phyloP scores from a whole-genome alignment of 352 stramenopile genomes.

The Phytopythium cucurbitacearum region DNA sequence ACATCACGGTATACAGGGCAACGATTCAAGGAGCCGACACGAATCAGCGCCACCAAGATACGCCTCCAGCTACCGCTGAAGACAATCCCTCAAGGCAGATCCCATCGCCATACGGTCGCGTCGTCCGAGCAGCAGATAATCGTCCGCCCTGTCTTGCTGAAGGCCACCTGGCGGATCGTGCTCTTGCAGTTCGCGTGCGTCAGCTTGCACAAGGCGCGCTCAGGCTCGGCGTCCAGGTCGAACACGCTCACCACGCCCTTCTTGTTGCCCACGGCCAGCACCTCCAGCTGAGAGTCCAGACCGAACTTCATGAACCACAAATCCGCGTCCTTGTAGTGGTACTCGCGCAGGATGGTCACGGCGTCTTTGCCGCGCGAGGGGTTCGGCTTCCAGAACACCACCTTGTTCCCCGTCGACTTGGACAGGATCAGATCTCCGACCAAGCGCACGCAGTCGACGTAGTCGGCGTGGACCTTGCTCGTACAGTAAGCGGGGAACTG shows the following conservation, averaged over 20 bases:
- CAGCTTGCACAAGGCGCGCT: conserved; percentile 67
- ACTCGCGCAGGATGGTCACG: conserved; percentile 78
- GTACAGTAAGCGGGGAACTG: conserved; percentile 92
- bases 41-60: too few species aligned
- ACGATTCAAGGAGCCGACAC: too few species aligned
- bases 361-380: conserved; percentile 73
- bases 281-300: conserved; percentile 64
- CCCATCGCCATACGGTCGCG: conserved; percentile 70
- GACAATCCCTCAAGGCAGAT: conserved; percentile 33
- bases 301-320: conserved; percentile 89
- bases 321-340: conserved; percentile 77
- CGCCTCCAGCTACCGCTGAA: too few species aligned
- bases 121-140: conserved; percentile 75
- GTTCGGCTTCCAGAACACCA: conserved; percentile 92
- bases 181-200: conserved; percentile 71
- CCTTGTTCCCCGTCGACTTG: conserved; percentile 84
- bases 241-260: conserved; percentile 79
- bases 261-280: conserved; percentile 80
- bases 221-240: conserved; percentile 66
- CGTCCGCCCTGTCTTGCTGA: conserved; percentile 64
- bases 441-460: conserved; percentile 87
- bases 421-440: conserved; percentile 74
- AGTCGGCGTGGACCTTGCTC: conserved; percentile 88
- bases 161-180: conserved; percentile 76
- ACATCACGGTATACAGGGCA: too few species aligned